A percentile compares a stretch with the other conserved stretches of the same genome.
phyloP scores from a whole-genome alignment of 2,329 filamentous ascomycete genomes.

The Malbranchea cinnamomea region DNA sequence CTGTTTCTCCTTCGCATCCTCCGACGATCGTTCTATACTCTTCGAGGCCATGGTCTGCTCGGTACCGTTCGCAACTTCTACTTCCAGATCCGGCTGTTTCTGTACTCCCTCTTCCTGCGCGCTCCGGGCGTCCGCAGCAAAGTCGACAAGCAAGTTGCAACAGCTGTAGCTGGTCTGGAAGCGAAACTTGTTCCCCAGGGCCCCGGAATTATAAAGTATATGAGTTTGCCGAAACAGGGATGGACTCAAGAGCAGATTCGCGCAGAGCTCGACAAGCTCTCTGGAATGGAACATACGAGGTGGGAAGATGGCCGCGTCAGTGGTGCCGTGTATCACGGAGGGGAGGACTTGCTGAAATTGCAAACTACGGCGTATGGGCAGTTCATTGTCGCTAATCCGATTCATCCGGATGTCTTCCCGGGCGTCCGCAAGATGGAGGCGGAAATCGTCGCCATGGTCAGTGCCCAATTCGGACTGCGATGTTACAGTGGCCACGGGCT shows the following conservation, averaged over 20 bases:
- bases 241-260: constrained; percentile 66
- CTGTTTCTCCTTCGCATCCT: constrained; percentile 76
- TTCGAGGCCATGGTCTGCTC: constrained; percentile 76
- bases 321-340: constrained; percentile 92
- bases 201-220: constrained; percentile 56
- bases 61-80: constrained; percentile 67
- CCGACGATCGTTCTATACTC: constrained; percentile 64
- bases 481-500: neutral
- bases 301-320: constrained; percentile 96
- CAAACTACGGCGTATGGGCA: constrained; percentile 88
- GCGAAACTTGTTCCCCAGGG: constrained; percentile 64
- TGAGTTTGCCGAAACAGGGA: constrained; percentile 67
- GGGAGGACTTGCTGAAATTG: constrained; percentile 61
- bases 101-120: constrained; percentile 74
- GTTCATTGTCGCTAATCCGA: constrained; percentile 91
- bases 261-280: constrained; percentile 63
- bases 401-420: constrained; percentile 96
- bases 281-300: constrained; percentile 77
- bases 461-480: neutral
- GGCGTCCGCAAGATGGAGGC: constrained; percentile 99
- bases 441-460: constrained; percentile 88
- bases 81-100: constrained; percentile 50
- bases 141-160: constrained; percentile 70
- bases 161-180: constrained; percentile 67
- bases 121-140: constrained; percentile 74